These are phyloP conservation scores for Nematocida parisii DNA, from an alignment of 371 early-diverging fungal genomes.

Conservation along the genomic window DNA sequence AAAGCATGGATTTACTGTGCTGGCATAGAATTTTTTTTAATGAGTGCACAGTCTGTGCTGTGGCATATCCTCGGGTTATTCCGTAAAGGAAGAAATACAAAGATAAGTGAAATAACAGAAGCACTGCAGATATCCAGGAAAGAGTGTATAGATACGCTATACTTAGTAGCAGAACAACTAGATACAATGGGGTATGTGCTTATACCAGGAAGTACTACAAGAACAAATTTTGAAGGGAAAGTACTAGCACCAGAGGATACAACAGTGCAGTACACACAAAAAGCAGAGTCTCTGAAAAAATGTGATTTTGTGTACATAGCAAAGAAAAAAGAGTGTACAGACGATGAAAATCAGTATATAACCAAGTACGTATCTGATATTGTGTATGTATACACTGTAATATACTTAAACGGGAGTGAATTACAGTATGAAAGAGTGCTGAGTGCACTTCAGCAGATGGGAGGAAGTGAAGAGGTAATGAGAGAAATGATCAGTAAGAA, in stretches of 20 bases:
- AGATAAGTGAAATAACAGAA: conserved; percentile 9
- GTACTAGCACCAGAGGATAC: background rate
- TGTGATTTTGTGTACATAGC: conserved; percentile 39
- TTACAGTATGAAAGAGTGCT: conserved; percentile 9
- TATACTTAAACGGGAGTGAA: conserved; percentile 42
- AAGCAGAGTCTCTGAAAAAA: conserved; percentile 22
- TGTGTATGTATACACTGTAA: background rate
- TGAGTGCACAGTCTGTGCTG: conserved; percentile 13
- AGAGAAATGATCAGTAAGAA: conserved; percentile 21
- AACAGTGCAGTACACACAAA: conserved; percentile 18
- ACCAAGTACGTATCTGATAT: conserved; percentile 1
- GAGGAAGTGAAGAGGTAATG: background rate
- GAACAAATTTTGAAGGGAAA: background rate
- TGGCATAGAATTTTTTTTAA: conserved; percentile 2
- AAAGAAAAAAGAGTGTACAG: conserved; percentile 5
- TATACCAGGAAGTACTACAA: background rate
- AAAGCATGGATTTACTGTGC: background rate
- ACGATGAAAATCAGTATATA: background rate
- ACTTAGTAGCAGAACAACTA: conserved; percentile 21
- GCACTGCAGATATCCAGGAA: conserved; percentile 17
- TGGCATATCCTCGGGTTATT: background rate
- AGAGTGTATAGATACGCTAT: conserved; percentile 23
- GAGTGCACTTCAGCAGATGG: background rate
- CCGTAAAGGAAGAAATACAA: conserved; percentile 18
- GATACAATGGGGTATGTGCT: conserved; percentile 27